Evolutionary conservation across 2,329 filamentous ascomycete genomes (phyloP), one percentile per base, ranked within the genome.

Genomic region (Botryotinia globosa): DNA sequence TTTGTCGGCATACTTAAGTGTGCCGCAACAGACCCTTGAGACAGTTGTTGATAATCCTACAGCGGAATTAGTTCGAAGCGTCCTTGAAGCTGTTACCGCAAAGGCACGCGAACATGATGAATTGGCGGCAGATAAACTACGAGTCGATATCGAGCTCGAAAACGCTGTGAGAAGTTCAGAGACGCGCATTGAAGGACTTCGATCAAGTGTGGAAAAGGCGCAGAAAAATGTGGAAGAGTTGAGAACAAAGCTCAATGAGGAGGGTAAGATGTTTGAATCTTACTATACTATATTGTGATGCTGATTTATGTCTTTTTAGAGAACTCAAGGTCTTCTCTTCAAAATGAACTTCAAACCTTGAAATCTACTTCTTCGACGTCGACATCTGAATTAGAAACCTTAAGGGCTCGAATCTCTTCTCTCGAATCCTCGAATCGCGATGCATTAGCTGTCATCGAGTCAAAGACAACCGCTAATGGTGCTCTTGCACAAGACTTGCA

Each of bases 361-460:
- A 94, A 92, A 78, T 90, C 93, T 0, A 92, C 91, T 7, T 90
- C 89, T 32, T 90, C 91, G 1, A 91, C 90, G 74, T 92, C 93
- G 3, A 89, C 91, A 73, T 90, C 91, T 44, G 92, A 94, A 78
- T 87, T 93, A 73, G 90, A 92, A 78, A 89, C 89, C 3, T 86
- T 99, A 22, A 91, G 92, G 78, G 89, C 92, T 73, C 94, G 95
- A 77, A 94, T 99, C 78, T 85, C 91, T 66, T 92, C 93, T 0
- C 89, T 99, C 4, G 94, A 99, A 82, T 90, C 93, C 0, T 96
- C 95, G 10, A 98, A 97, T 80, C 91, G 96, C 74, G 95, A 98
- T 76, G 95, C 94, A 22, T 84, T 98, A 7, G 91, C 92, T 59
- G 89, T 98, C 48, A 90, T 98, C 74, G 95, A 98, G 80, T 91